Base-by-base conservation (phyloP, 2,329 filamentous ascomycete species). In the Ceratocystis ficicola region DNA sequence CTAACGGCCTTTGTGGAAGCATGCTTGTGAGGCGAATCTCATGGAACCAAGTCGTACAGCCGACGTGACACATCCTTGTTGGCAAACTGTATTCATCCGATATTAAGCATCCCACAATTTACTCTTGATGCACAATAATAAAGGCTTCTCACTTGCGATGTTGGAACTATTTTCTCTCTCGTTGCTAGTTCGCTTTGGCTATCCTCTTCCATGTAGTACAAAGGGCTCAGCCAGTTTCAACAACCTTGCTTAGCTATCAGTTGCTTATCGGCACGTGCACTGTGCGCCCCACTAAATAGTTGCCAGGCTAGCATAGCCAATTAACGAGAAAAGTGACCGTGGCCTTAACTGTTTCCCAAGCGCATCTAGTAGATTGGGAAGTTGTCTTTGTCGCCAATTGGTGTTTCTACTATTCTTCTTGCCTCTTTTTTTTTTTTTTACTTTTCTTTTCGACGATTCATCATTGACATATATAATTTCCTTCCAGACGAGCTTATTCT, bases 221-320 rank as follows among this genome's bases (percentile, higher is more conserved):
- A 59, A 41, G 10, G 15, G 3, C 17, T n/a, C 30, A 17, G 36
- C 12, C 4, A 10, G 30, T 20, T 57, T 30, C 52, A 32, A 1
- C 10, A 52, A 8, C 5, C 25, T 25, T 30, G 52, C 1, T 59
- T 41, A 10, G 12, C 36, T 59, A 59, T 59, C 55, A 59, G 55
- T 20, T 41, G 36, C 15, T 63, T 63, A 63, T 63, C 61, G 44
- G 25, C 61, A 63, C 61, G 61, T 63, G 61, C 46, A 30, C 61
- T 1, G 15, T 1, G 3, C 22, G 22, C 12, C 61, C 61, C 61
- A 63, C 44, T 32, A 22, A 48, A 32, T 6, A 6, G 61, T 63
- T 63, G 61, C 22, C 28, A 36, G 1, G 2, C 32, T 63, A 22
- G 25, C 1, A 12, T 25, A 32, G 8, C n/a, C 22, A 48, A 50